Percentiles rank a stretch among this genome's conserved stretches.
Conservation (phyloP, 176 grass and related monocot species). For the maize (Zea mays) region Zm-B73-REFERENCE-NAM-5.0 NC_050096.1:209736001-209736500, state of each 20-base stretch:
- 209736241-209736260: slow-evolving; percentile 68
- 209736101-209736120: slow-evolving; percentile 76
- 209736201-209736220: slow-evolving; percentile 59
- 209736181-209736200: background rate
- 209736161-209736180: background rate
- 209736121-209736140: slow-evolving; percentile 84
- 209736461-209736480: background rate
- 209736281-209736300: background rate
- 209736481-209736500: background rate
- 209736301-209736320: slow-evolving; percentile 24
- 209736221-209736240: slow-evolving; percentile 89
- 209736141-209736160: slow-evolving; percentile 15
- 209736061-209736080: slow-evolving; percentile 78
- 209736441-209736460: background rate
- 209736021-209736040: no score
- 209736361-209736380: slow-evolving; percentile 68
- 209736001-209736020: background rate
- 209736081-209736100: slow-evolving; percentile 92
- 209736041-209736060: slow-evolving; percentile 8
- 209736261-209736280: slow-evolving; percentile 71
- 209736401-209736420: slow-evolving; percentile 68
- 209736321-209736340: slow-evolving; percentile 14
- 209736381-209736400: slow-evolving; percentile 68
- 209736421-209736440: background rate
- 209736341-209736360: slow-evolving; percentile 18